Percentiles rank a stretch among this genome's conserved stretches.
phyloP scores from a whole-genome alignment of 371 early-diverging fungal species.

The Haplosporangium sp. region DNA sequence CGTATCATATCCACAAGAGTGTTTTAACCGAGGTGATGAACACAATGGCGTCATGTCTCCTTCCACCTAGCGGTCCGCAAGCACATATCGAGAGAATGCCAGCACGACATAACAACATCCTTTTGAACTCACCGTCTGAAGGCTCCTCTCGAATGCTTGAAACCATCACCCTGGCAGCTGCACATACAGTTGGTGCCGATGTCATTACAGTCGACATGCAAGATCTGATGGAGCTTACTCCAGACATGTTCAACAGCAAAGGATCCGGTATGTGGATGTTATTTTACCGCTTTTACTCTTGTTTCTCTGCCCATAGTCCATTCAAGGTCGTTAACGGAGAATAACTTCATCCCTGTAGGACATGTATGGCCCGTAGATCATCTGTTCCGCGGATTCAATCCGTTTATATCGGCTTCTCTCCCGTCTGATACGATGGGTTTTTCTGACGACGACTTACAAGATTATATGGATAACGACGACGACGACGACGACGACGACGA shows the following conservation, averaged over 20 bases:
- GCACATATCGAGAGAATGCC: slow-evolving; percentile 35
- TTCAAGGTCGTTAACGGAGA: background rate
- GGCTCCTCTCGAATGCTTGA: slow-evolving; percentile 52
- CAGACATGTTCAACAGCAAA: slow-evolving; percentile 53
- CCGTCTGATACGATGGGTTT: background rate
- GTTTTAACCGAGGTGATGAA: slow-evolving; percentile 26
- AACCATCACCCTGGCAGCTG: slow-evolving; percentile 52
- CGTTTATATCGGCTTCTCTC: slow-evolving; percentile 33
- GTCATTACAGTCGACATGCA: slow-evolving; percentile 59
- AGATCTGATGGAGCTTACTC: slow-evolving; percentile 60
- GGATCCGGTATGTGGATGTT: slow-evolving; percentile 25
- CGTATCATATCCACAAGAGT: slow-evolving; percentile 34
- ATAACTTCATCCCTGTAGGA: slow-evolving; percentile 10
- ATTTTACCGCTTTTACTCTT: background rate
- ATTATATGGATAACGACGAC: slow-evolving; percentile 18
- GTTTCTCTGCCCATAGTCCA: background rate
- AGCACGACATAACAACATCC: slow-evolving; percentile 43
- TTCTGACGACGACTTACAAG: slow-evolving; percentile 4
- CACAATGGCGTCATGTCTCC: slow-evolving; percentile 42
- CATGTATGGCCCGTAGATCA: slow-evolving; percentile 49
- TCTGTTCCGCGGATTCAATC: slow-evolving; percentile 46
- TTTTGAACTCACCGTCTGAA: slow-evolving; percentile 40
- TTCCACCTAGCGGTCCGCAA: slow-evolving; percentile 21
- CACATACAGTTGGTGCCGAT: slow-evolving; percentile 52
- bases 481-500: slow-evolving; percentile 42